These are phyloP conservation scores for Encephalitozoon romaleae DNA, from an alignment of 371 early-diverging fungal species.

Conservation along the genomic window DNA sequence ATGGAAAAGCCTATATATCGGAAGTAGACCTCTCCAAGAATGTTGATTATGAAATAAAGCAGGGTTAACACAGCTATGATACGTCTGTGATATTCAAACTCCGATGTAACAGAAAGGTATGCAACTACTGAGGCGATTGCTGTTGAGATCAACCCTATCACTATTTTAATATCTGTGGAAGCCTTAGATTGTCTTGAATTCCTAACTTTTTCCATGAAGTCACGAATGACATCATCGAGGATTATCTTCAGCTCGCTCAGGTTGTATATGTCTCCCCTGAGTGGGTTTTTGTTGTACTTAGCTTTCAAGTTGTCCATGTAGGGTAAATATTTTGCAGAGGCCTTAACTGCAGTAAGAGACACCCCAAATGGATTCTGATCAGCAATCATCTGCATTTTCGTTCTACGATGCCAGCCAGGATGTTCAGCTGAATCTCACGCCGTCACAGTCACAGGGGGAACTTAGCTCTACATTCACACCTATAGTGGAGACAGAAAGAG, in stretches of 20 bases:
- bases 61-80: not conserved
- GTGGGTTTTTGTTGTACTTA: slow-evolving; percentile 41
- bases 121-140: not conserved
- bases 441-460: slow-evolving; percentile 48
- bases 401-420: slow-evolving; percentile 60
- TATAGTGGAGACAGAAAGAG: slow-evolving; percentile 50
- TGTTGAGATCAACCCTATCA: slow-evolving; percentile 38
- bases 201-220: slow-evolving; percentile 18
- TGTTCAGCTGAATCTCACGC: slow-evolving; percentile 35
- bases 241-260: slow-evolving; percentile 40
- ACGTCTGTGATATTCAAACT: slow-evolving; percentile 40
- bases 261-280: slow-evolving; percentile 44
- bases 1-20: not conserved
- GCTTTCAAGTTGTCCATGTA: slow-evolving; percentile 31
- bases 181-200: slow-evolving; percentile 20
- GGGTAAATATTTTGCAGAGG: slow-evolving; percentile 3
- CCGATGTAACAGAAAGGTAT: slow-evolving; percentile 28
- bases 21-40: slow-evolving; percentile 7
- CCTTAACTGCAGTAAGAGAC: not conserved
- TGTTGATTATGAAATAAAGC: slow-evolving; percentile 41
- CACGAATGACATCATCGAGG: slow-evolving; percentile 41
- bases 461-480: slow-evolving; percentile 43
- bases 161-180: slow-evolving; percentile 29
- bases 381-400: slow-evolving; percentile 57
- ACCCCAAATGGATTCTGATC: slow-evolving; percentile 36